A percentile compares a stretch with the other conserved stretches of the same genome.
phyloP scores from a whole-genome alignment of 352 stramenopile species.

The Globisporangium parvum region DNA sequence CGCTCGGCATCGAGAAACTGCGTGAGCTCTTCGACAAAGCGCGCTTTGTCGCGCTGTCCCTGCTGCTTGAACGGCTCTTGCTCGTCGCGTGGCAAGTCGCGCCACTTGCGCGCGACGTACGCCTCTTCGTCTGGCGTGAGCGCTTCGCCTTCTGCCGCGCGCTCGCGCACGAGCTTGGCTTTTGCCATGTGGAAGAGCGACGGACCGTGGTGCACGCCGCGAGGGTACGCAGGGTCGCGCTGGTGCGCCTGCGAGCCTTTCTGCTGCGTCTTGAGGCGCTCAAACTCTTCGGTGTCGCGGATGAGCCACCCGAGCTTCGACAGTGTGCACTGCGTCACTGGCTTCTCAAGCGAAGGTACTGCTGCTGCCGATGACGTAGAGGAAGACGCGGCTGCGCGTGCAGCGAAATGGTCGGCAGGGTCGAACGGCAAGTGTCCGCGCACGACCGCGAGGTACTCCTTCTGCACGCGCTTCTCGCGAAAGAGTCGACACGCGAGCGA shows the following conservation, averaged over 20 bases:
- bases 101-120: conserved; percentile 26
- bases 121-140: conserved; percentile 14
- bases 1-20: conserved; percentile 53
- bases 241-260: conserved; percentile 44
- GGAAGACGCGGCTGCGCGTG: conserved; percentile 1
- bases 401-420: conserved; percentile 20
- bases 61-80: conserved; percentile 41
- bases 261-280: conserved; percentile 42
- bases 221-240: conserved; percentile 41
- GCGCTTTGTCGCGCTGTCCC: conserved; percentile 37
- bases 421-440: conserved; percentile 62
- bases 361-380: background rate
- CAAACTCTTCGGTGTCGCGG: conserved; percentile 66
- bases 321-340: conserved; percentile 39
- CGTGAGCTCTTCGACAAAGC: conserved; percentile 42
- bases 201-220: conserved; percentile 46
- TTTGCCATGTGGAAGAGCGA: conserved; percentile 73
- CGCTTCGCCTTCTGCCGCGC: conserved; percentile 14
- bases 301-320: conserved; percentile 65
- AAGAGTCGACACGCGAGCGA: conserved; percentile 65
- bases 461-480: conserved; percentile 70
- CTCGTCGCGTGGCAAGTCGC: conserved; percentile 36
- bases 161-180: conserved; percentile 19
- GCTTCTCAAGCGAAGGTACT: conserved; percentile 1
- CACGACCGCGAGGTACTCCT: conserved; percentile 83